Conservation (phyloP, 106 monocot genomes). For the Dendrobium huoshanense region DNA sequence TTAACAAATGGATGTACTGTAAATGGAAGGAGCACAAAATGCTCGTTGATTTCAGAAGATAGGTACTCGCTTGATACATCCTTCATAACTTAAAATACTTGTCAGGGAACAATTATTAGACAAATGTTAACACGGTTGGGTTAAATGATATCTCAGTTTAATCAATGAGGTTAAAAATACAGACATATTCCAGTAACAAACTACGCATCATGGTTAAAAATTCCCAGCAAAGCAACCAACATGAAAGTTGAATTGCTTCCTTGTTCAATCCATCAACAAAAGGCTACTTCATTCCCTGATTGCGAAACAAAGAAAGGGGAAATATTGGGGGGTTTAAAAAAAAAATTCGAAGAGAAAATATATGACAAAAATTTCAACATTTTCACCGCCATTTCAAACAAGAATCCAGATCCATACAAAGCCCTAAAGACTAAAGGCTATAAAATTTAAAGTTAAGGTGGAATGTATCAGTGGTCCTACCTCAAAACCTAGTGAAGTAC, state of each 20-base stretch:
- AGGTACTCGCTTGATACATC: neutral
- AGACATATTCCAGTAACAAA: too few relatives aligned
- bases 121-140: neutral
- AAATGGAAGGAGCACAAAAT: too few relatives aligned
- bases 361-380: neutral
- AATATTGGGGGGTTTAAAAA: too few relatives aligned
- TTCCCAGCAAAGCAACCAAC: too few relatives aligned
- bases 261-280: too few relatives aligned
- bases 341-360: neutral
- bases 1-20: too few relatives aligned
- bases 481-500: neutral
- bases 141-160: neutral
- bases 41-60: too few relatives aligned
- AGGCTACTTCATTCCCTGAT: too few relatives aligned
- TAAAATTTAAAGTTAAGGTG: neutral
- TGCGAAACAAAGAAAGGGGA: too few relatives aligned
- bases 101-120: neutral
- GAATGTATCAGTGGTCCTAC: neutral
- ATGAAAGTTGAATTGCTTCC: too few relatives aligned
- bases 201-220: too few relatives aligned
- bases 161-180: too few relatives aligned
- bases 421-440: neutral
- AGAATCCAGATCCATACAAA: neutral
- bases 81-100: neutral
- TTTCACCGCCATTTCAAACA: neutral